Conservation (phyloP, 2,329 filamentous ascomycete species). For the Whalleya microplaca region DNA sequence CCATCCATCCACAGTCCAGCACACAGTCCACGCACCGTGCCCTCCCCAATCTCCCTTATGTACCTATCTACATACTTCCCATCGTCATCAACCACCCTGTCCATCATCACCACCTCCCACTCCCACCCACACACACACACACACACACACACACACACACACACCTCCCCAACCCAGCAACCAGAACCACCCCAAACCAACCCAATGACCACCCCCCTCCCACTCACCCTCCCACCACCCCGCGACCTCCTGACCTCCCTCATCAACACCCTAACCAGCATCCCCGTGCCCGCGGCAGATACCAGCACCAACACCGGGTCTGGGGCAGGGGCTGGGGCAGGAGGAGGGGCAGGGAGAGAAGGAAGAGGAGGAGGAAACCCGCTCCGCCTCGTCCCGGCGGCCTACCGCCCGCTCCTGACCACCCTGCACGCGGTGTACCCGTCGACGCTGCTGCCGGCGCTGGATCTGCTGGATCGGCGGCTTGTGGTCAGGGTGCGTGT, state of each 20-base stretch:
- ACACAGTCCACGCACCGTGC: no score
- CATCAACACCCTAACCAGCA: conserved; percentile 45
- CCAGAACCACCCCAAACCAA: no score
- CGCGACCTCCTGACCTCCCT: conserved; percentile 54
- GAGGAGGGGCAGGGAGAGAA: no score
- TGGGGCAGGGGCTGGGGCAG: background rate
- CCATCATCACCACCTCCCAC: background rate
- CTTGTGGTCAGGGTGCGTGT: conserved; percentile 64
- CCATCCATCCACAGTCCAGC: no score
- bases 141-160: background rate
- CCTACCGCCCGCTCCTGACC: conserved; percentile 63
- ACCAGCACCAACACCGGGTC: conserved; percentile 21
- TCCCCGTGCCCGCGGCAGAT: conserved; percentile 25
- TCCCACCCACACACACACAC: background rate
- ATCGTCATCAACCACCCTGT: no score
- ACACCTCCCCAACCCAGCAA: no score
- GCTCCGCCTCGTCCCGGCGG: conserved; percentile 40
- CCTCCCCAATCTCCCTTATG: no score
- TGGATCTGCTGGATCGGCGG: conserved; percentile 83
- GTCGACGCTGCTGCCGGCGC: conserved; percentile 75
- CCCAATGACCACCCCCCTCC: conserved; percentile 34
- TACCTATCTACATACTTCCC: no score
- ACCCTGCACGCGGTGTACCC: conserved; percentile 88
- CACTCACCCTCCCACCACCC: conserved; percentile 45
- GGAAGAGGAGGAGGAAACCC: conserved; percentile 35